These are phyloP conservation scores for Ceratonia siliqua DNA, from an alignment of 306 rosid species.

Conservation along the genomic window DNA sequence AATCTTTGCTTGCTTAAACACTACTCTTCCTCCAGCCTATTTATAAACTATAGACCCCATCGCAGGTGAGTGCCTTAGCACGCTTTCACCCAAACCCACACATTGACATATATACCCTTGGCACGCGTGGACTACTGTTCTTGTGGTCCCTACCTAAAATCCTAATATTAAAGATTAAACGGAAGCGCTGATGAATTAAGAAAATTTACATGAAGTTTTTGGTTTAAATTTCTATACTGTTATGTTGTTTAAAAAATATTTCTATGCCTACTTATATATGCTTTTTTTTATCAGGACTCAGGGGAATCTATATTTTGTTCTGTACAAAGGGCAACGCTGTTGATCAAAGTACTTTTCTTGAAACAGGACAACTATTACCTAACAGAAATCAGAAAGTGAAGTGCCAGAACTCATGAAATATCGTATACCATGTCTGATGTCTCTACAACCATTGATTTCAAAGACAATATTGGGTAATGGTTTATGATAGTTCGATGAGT, in stretches of 20 bases:
- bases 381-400: neutral
- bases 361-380: neutral
- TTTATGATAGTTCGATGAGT: neutral
- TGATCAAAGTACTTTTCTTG: neutral
- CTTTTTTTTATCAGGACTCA: too few relatives aligned
- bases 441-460: neutral
- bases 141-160: slow-evolving; percentile 31
- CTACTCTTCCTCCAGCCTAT: slow-evolving; percentile 29
- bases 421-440: neutral
- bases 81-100: slow-evolving; percentile 30
- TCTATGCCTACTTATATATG: too few relatives aligned
- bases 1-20: slow-evolving; percentile 33
- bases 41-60: slow-evolving; percentile 46
- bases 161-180: slow-evolving; percentile 3
- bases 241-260: too few relatives aligned
- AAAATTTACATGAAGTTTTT: too few relatives aligned
- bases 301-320: too few relatives aligned
- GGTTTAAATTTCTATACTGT: too few relatives aligned
- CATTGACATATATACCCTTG: slow-evolving; percentile 27
- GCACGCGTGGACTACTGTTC: slow-evolving; percentile 65
- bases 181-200: too few relatives aligned
- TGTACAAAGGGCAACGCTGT: too few relatives aligned
- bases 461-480: neutral
- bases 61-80: slow-evolving; percentile 61
- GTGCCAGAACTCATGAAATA: neutral